Evolutionary conservation across 1,139 yeast genomes (phyloP).

Genomic region (Hyphopichia pseudoburtonii): DNA sequence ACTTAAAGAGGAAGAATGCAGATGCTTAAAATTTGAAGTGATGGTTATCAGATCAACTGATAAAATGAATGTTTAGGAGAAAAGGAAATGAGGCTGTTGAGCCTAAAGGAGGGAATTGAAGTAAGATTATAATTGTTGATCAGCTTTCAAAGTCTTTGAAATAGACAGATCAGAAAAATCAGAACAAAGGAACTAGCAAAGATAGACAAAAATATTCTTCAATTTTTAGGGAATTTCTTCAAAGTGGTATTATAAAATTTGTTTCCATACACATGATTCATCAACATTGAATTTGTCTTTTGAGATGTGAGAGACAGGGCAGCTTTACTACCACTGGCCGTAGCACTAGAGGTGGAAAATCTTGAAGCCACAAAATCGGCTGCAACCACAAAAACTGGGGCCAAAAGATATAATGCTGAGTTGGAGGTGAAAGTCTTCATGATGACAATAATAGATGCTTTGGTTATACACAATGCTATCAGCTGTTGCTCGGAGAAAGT

Average conservation of each 20-base stretch:
- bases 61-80: no score
- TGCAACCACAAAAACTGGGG: conserved; percentile 25
- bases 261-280: conserved; percentile 9
- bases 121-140: no score
- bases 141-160: background rate
- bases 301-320: conserved; percentile 7
- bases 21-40: no score
- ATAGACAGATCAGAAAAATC: background rate
- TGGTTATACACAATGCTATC: no score
- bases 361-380: conserved; percentile 24
- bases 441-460: no score
- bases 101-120: no score
- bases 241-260: conserved; percentile 9
- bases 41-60: no score
- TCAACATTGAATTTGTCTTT: conserved; percentile 7
- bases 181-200: no score
- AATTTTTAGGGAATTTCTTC: conserved; percentile 6
- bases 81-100: no score
- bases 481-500: no score
- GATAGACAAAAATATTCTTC: no score
- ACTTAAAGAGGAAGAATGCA: no score
- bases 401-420: conserved; percentile 22
- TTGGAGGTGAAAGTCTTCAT: conserved; percentile 18
- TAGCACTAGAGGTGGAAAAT: conserved; percentile 14
- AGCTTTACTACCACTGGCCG: conserved; percentile 7